phyloP scores from a whole-genome alignment of 2,329 filamentous ascomycete species.

The Nemania diffusa region DNA sequence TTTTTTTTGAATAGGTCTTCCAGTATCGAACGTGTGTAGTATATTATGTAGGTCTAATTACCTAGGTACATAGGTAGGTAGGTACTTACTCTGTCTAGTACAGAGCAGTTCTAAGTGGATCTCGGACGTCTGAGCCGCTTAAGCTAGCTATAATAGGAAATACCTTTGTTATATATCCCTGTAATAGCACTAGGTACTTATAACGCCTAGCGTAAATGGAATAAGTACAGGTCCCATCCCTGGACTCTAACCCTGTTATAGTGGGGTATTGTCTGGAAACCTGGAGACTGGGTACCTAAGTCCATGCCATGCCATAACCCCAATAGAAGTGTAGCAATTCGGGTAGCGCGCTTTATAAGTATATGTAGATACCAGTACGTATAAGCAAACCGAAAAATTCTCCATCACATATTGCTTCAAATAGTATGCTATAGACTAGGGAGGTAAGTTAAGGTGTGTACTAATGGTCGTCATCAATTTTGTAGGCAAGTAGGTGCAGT shows the following conservation, averaged over 20 bases:
- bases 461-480: not conserved
- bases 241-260: not conserved
- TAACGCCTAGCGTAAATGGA: too few species aligned
- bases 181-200: too few species aligned
- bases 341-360: not conserved
- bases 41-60: too few species aligned
- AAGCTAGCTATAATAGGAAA: too few species aligned
- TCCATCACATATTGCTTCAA: not conserved
- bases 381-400: too few species aligned
- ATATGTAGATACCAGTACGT: not conserved
- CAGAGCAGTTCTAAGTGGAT: too few species aligned
- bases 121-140: too few species aligned
- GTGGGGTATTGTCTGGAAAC: constrained; percentile 9
- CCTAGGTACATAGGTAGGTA: not conserved
- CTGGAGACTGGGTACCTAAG: constrained; percentile 19
- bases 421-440: not conserved
- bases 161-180: too few species aligned
- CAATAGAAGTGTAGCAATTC: not conserved
- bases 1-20: not conserved
- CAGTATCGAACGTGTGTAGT: too few species aligned
- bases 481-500: not conserved
- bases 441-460: not conserved
- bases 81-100: too few species aligned
- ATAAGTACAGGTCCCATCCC: too few species aligned
- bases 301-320: too few species aligned